phyloP scores from a whole-genome alignment of 2,329 filamentous ascomycete genomes.

The Ascomycota sp. region DNA sequence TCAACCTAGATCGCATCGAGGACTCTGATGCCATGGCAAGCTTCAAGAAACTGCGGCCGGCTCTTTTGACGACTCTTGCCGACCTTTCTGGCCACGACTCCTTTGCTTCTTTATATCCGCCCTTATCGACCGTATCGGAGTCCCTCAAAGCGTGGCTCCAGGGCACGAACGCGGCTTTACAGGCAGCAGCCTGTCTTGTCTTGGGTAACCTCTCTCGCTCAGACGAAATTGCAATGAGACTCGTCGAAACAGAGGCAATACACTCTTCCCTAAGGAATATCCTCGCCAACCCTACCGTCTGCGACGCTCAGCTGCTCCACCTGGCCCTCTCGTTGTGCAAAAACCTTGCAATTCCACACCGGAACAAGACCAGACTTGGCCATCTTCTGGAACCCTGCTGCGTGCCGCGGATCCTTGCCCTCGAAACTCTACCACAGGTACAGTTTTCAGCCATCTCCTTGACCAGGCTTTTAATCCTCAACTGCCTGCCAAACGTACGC shows the following conservation, averaged over 20 bases:
- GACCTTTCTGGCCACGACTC: slow-evolving; percentile 27
- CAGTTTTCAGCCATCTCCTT: slow-evolving; percentile 38
- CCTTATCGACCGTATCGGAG: slow-evolving; percentile 19
- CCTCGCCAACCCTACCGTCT: slow-evolving; percentile 18
- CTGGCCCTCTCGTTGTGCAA: slow-evolving; percentile 37
- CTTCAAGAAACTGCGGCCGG: slow-evolving; percentile 24
- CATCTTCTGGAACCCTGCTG: slow-evolving; percentile 20
- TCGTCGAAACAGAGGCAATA: slow-evolving; percentile 21
- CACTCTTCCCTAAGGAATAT: slow-evolving; percentile 22
- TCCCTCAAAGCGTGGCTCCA: slow-evolving; percentile 26
- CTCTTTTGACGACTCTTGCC: slow-evolving; percentile 27
- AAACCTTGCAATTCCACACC: slow-evolving; percentile 35
- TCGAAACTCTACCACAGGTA: slow-evolving; percentile 29
- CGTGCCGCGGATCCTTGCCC: slow-evolving; percentile 30
- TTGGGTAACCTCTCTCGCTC: slow-evolving; percentile 39
- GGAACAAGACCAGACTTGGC: slow-evolving; percentile 30
- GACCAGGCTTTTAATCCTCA: slow-evolving; percentile 30
- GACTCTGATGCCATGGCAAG: slow-evolving; percentile 21
- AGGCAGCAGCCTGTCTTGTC: slow-evolving; percentile 34
- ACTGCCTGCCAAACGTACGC: slow-evolving; percentile 27
- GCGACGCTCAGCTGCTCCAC: slow-evolving; percentile 30
- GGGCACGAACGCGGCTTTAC: slow-evolving; percentile 19
- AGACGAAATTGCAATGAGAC: slow-evolving; percentile 26
- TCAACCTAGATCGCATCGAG: slow-evolving; percentile 17
- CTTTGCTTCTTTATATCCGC: slow-evolving; percentile 20